phyloP scores from a whole-genome alignment of 139 green algal species.

The Ettlia oleoabundans region DNA sequence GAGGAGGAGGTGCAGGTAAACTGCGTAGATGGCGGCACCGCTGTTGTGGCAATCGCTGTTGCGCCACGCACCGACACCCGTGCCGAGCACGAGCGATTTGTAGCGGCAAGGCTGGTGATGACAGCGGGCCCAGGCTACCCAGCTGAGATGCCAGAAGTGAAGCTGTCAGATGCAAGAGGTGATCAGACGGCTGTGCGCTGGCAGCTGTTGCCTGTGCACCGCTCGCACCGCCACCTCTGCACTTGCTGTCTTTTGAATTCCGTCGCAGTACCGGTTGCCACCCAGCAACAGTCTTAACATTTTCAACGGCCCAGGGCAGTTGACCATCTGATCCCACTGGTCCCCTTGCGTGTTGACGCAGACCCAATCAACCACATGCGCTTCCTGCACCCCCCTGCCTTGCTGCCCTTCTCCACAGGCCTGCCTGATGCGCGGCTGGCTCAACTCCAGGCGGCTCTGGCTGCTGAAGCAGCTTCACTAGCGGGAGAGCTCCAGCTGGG shows the following conservation, averaged over 20 bases:
- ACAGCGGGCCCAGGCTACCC: conserved; percentile 7
- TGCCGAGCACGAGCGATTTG: background rate
- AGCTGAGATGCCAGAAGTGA: background rate
- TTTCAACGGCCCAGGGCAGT: too few relatives aligned
- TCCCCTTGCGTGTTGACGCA: too few relatives aligned
- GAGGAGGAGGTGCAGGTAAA: conserved; percentile 9
- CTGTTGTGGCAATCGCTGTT: background rate
- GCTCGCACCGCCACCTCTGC: background rate
- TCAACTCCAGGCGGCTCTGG: background rate
- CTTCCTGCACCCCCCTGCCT: background rate
- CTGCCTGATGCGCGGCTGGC: background rate
- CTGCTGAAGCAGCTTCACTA: background rate
- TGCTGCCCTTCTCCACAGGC: background rate
- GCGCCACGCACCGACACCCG: conserved; percentile 6
- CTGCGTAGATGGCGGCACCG: background rate
- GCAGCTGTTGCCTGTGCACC: background rate
- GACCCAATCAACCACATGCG: too few relatives aligned
- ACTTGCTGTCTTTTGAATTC: too few relatives aligned
- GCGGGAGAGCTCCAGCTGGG: conserved; percentile 33
- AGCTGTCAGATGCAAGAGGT: conserved; percentile 16
- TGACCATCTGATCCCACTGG: too few relatives aligned
- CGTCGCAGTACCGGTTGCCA: too few relatives aligned
- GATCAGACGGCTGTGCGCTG: background rate
- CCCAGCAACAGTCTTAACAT: too few relatives aligned
- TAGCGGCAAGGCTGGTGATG: conserved; percentile 12